Base-by-base conservation (phyloP, 2,329 filamentous ascomycete species). In the Ophiosphaerella narmari region DNA sequence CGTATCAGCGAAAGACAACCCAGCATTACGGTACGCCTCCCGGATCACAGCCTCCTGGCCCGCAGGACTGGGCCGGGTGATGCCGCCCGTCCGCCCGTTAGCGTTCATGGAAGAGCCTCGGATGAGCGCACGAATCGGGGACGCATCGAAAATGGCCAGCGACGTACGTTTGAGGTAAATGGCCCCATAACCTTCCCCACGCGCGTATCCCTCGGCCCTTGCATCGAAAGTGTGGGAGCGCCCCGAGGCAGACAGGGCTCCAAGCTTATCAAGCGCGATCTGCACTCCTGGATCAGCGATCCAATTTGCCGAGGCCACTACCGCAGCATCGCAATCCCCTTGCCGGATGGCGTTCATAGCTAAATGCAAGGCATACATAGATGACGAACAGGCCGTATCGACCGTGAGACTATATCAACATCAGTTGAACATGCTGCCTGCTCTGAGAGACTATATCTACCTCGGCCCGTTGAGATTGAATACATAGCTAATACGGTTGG, bases 401-500 rank as follows among this genome's bases (percentile, higher is more conserved):
- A 69, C 5, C 0, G 51, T 55, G 4, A 67, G 16, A 51, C 62
- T 67, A 21, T 21, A 21, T 21, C 18, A 21, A 21, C 18, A 21
- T 21, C 4, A 21, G 18, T 21, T 21, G 18, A 21, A 21, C 18
- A 21, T 21, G 4, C 18, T 21, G 18, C 18, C 26, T 11, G 26
- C 26, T 29, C 11, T 11, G 50, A 55, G 3, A 65, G 18, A 52
- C 61, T 65, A 29, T 29, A 29, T 29, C 26, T 29, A 29, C 26
- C 26, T 29, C 11, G 66, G 60, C 1, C 67, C 66, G 9, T 47
- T 42, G 3, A 70, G 54, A 37, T 70, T 62, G 50, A 70, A 67
- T 7, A 65, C 23, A 29, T 69, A 59, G 16, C 51, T 62, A n/a
- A 71, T 50, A 1, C 67, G 60, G 43, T 70, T 69, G 11, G 48